A percentile compares a stretch with the other conserved stretches of the same genome.
Evolutionary conservation across 2,329 filamentous ascomycete genomes (phyloP).

Genomic region (Scytalidium sp.): DNA sequence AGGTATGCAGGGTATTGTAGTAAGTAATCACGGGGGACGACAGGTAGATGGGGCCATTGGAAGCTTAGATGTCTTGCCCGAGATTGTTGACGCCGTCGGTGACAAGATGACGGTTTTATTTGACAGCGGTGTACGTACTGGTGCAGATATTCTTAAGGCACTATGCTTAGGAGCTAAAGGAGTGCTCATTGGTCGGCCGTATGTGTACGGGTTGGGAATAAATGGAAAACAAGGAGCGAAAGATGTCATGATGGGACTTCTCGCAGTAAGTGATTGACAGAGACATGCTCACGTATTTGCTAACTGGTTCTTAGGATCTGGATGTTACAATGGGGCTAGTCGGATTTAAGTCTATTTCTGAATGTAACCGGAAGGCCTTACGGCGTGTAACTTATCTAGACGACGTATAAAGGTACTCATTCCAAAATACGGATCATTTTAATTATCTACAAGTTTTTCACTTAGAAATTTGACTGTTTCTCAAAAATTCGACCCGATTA

Average conservation of each 20-base stretch:
- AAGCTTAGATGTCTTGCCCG: slow-evolving; percentile 54
- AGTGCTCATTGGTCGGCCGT: slow-evolving; percentile 55
- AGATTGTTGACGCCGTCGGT: slow-evolving; percentile 61
- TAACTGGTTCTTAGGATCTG: too few relatives aligned
- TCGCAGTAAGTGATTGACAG: slow-evolving; percentile 40
- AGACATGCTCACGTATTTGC: too few relatives aligned
- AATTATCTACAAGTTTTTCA: too few relatives aligned
- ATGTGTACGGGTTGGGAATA: slow-evolving; percentile 55
- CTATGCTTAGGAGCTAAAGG: slow-evolving; percentile 52
- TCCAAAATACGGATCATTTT: too few relatives aligned
- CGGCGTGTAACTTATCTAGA: slow-evolving; percentile 20
- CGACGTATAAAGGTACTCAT: too few relatives aligned
- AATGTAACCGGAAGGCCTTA: slow-evolving; percentile 20
- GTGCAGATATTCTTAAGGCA: slow-evolving; percentile 57
- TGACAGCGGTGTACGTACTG: slow-evolving; percentile 55
- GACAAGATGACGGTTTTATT: slow-evolving; percentile 57
- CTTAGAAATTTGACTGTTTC: too few relatives aligned
- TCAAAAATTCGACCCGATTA: too few relatives aligned
- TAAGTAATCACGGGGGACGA: slow-evolving; percentile 55
- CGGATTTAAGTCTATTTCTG: slow-evolving; percentile 38
- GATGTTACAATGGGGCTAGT: slow-evolving; percentile 55
- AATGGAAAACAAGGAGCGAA: slow-evolving; percentile 52
- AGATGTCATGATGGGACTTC: slow-evolving; percentile 45
- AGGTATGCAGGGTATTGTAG: slow-evolving; percentile 49
- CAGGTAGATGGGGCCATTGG: slow-evolving; percentile 55